Evolutionary conservation across 2,329 filamentous ascomycete genomes (phyloP), one percentile per base, ranked within the genome.

Genomic region (Ophiosphaerella herpotricha): DNA sequence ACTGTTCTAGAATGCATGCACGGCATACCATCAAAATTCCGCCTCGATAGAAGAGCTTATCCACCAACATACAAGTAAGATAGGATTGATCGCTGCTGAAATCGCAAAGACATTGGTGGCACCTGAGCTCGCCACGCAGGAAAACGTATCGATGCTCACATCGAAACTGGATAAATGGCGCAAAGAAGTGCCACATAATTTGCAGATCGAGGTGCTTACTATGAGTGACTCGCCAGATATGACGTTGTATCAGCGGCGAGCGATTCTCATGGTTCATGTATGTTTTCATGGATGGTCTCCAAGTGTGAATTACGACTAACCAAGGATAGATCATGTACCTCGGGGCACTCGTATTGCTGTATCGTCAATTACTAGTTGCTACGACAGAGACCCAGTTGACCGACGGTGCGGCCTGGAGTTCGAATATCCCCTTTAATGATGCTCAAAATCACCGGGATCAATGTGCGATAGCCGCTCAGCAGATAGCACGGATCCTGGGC

Each of bases 201-300:
- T 74, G 41, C 70, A 71, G 35, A 63, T 74, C 6, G 45, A 62
- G 0, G 63, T 59, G 1, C 58, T 74, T 13, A 69, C 63, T 5
- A 67, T 66, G 13, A 48, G 44, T 26, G 57, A 54, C 5, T 55
- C 61, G 1, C 61, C 64, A 21, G 47, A 61, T 2, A 39, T 74
- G 21, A 68, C 57, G 4, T 26, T 64, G 3, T 71, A 64, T 34
- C 67, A 74, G 45, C 54, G 64, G 31, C 60, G 72, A 32, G 67
- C 70, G 1, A 67, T 73, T 21, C 56, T 74, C 13, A 71, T 74
- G 69, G 61, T 74, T 26, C 71, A 74, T 43, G 69, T 71, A 57
- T 24, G 46, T 37, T 32, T 38, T 13, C 11, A 40, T 9, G 12
- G 12, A 14, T 7, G 46, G 65, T 50, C 18, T 41, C 5, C 4